Evolutionary conservation across 768 basidiomycete species (phyloP), one percentile per base, ranked within the genome.

Genomic region (Kwoniella pini): DNA sequence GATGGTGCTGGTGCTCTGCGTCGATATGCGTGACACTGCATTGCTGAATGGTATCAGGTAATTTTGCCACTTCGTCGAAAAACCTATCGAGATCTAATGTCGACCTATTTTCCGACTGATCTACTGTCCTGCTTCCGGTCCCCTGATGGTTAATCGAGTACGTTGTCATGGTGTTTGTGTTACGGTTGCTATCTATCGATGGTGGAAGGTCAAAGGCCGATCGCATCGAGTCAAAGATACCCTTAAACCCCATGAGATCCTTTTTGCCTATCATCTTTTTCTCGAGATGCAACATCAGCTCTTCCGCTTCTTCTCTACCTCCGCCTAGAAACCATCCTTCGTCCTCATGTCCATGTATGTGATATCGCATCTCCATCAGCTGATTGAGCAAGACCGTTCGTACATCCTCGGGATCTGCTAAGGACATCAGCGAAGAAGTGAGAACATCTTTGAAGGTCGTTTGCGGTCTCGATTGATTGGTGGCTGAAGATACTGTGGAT

Each of bases 261-360:
- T 57, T 65, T 39, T 63, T 64, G 5, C 67, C 63, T 10, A 69
- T 60, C 50, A 69, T 52, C 28, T 49, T 57, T 13, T 39, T 48
- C 43, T 65, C 64, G 4, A 69, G 51, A 22, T 44, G 52, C 3
- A 36, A 40, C 5, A 66, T 22, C 6, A 53, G 51, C 21, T 53
- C 51, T 28, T 60, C 46, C 2, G 64, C 62, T 15, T 13, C 33
- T 17, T 57, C 49, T n/a, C 54, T 39, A 10, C 68, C 68, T 21
- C 44, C 33, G n/a, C 68, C 64, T n/a, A 69, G 60, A 36, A 50
- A 69, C 68, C 68, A 69, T 43, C 65, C 64, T 22, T 46, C 59
- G 31, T 38, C 55, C 2, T 48, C 55, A 21, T 53, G 53, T 4
- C 38, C 40, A 26, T 54, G 40, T 13, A 66, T n/a, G 13, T 56